Percentiles rank a stretch among this genome's conserved stretches.
Conservation (phyloP, 768 basidiomycete genomes). For the Hygrophorus pudorinus region DNA sequence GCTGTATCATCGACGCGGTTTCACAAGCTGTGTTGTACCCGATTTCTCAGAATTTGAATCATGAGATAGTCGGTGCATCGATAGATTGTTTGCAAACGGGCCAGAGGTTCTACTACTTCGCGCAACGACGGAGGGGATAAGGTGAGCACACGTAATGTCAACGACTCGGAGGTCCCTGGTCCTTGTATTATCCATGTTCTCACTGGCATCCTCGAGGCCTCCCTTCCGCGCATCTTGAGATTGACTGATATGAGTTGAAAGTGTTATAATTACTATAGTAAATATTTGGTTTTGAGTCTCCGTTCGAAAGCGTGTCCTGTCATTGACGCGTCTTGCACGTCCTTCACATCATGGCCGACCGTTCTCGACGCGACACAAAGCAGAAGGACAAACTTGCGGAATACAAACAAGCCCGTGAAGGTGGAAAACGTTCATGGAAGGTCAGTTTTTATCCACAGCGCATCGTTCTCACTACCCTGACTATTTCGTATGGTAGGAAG, state of each 20-base stretch:
- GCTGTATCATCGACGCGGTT: constrained; percentile 53
- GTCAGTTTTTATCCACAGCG: constrained; percentile 23
- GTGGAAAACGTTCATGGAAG: constrained; percentile 49
- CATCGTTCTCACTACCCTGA: constrained; percentile 4
- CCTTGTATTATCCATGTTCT: background rate
- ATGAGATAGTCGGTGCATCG: too few relatives aligned
- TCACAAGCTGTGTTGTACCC: constrained; percentile 35
- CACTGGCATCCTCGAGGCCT: too few relatives aligned
- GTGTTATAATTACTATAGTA: too few relatives aligned
- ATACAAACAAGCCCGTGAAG: constrained; percentile 49
- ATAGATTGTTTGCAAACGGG: background rate
- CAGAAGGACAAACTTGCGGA: constrained; percentile 45
- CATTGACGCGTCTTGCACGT: too few relatives aligned
- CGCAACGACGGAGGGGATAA: too few relatives aligned
- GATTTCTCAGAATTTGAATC: background rate
- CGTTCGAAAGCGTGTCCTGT: too few relatives aligned
- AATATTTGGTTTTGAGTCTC: too few relatives aligned
- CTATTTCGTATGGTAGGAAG: constrained; percentile 18
- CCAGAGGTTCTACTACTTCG: too few relatives aligned
- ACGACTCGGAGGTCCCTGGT: too few relatives aligned
- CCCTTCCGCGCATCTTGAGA: too few relatives aligned
- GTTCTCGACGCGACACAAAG: constrained; percentile 30
- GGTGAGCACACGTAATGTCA: too few relatives aligned
- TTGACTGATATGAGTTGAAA: too few relatives aligned
- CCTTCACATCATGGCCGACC: constrained; percentile 24